These are phyloP conservation scores for Tuber melanosporum DNA, from an alignment of 495 filamentous ascomycete species.

Conservation along the genomic window DNA sequence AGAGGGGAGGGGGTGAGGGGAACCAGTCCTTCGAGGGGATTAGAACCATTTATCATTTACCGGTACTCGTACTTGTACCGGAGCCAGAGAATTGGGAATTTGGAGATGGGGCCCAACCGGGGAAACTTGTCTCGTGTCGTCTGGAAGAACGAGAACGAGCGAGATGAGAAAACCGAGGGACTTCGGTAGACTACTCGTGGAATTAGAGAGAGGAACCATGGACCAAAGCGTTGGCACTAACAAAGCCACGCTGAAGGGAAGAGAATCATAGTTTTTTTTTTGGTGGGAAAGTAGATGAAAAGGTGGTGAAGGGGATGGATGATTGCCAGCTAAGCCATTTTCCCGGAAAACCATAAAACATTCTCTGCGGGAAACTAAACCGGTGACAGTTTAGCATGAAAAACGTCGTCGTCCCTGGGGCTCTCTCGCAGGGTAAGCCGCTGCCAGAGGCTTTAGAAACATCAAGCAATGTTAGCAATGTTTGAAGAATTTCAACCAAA, in stretches of 20 bases:
- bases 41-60: not conserved
- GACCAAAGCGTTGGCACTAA: not conserved
- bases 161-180: not conserved
- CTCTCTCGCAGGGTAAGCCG: not conserved
- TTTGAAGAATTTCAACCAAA: not conserved
- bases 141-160: not conserved
- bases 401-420: not conserved
- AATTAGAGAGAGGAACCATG: not conserved
- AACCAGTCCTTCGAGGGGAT: not conserved
- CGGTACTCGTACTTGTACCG: not conserved
- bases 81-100: not conserved
- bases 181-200: not conserved
- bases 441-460: not conserved
- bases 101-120: not conserved
- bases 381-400: not conserved
- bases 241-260: not conserved
- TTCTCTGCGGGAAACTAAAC: conserved; percentile 1
- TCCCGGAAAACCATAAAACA: not conserved
- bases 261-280: not conserved
- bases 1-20: not conserved
- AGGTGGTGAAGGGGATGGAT: not conserved
- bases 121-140: not conserved
- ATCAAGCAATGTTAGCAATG: not conserved
- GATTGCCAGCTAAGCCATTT: not conserved
- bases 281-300: not conserved